Evolutionary conservation across 2,329 filamentous ascomycete genomes (phyloP).

Genomic region (Penicillium sp.): DNA sequence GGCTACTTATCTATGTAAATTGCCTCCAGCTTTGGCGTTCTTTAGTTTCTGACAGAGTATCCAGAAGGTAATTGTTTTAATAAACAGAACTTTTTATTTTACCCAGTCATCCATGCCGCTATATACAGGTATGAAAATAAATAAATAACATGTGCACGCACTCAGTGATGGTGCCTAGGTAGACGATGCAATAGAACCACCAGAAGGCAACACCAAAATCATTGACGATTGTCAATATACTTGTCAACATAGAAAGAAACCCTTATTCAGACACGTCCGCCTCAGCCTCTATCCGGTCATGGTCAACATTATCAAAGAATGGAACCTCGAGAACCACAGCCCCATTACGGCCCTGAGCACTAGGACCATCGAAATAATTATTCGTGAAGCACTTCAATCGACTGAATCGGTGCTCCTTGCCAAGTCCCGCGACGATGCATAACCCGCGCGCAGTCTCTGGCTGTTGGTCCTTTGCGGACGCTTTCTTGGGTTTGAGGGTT

Average conservation of each 20-base stretch:
- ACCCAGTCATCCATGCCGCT: conserved; percentile 6
- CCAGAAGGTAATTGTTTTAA: background rate
- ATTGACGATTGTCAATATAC: background rate
- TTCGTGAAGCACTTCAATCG: conserved; percentile 62
- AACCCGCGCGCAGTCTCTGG: conserved; percentile 53
- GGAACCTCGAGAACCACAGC: conserved; percentile 85
- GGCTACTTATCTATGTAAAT: background rate
- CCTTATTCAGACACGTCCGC: background rate
- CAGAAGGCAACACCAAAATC: background rate
- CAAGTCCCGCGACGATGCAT: conserved; percentile 79
- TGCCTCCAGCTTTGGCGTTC: background rate
- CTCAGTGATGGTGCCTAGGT: background rate
- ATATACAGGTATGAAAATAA: conserved; percentile 5
- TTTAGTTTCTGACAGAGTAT: background rate
- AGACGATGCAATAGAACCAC: no score
- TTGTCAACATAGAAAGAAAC: background rate
- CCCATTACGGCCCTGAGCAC: conserved; percentile 64
- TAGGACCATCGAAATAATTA: conserved; percentile 30
- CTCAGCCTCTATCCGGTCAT: conserved; percentile 12
- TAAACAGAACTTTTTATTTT: conserved; percentile 13
- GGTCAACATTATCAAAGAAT: conserved; percentile 23
- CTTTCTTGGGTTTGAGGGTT: conserved; percentile 22
- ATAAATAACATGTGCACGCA: background rate
- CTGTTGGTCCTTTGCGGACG: background rate
- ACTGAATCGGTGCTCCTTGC: conserved; percentile 80